Evolutionary conservation across 2,329 filamentous ascomycete genomes (phyloP).

Genomic region (Stromatinia cepivora): DNA sequence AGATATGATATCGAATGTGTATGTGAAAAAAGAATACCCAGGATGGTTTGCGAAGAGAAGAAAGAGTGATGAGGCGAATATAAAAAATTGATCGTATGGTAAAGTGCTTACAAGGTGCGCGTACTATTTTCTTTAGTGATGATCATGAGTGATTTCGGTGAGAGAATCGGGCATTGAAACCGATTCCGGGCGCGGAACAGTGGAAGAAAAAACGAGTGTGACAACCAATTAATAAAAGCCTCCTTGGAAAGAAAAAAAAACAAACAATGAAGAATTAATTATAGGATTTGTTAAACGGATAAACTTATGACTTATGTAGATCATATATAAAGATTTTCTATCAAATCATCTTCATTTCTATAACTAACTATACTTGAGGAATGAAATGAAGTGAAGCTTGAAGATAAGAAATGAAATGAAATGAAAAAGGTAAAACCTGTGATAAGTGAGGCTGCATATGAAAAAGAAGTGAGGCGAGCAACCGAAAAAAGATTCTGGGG

Average conservation of each 20-base stretch:
- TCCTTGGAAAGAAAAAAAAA: too few species aligned
- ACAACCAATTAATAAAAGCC: background rate
- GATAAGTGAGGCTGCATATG: conserved; percentile 9
- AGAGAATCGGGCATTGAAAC: conserved; percentile 19
- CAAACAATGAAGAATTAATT: background rate
- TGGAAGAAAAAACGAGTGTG: background rate
- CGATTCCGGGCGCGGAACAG: background rate
- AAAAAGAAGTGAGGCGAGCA: conserved; percentile 21
- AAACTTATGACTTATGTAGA: too few species aligned
- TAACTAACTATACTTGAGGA: background rate
- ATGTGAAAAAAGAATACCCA: background rate
- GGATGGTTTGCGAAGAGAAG: background rate
- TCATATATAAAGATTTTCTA: background rate
- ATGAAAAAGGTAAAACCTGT: background rate
- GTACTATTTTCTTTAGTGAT: background rate
- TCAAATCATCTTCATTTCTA: background rate
- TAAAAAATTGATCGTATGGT: background rate
- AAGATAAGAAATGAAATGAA: background rate
- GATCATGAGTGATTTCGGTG: conserved; percentile 14
- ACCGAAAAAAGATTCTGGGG: conserved; percentile 9
- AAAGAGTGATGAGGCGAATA: background rate
- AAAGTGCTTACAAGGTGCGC: background rate
- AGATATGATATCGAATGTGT: background rate
- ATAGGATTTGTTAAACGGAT: background rate
- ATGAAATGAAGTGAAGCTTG: background rate